Conservation (phyloP, 208 protist genomes). For the Crithidia fasciculata region DNA sequence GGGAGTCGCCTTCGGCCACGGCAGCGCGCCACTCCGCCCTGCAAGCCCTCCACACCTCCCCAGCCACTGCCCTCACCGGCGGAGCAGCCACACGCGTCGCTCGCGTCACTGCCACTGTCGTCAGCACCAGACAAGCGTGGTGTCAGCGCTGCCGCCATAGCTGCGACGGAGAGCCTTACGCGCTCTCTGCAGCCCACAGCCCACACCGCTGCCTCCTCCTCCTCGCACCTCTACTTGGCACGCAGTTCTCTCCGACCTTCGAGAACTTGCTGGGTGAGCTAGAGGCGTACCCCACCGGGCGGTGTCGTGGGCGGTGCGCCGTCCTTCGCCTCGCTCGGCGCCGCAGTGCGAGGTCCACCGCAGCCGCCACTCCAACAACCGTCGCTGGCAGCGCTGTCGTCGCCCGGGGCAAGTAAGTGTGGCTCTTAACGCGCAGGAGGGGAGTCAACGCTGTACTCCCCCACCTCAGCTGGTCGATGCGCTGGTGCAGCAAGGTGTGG, state of each 20-base stretch:
- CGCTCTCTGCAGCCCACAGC: neutral
- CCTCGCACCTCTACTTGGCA: slow-evolving; percentile 17
- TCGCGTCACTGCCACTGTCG: neutral
- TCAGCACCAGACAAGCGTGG: neutral
- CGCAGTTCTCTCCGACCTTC: slow-evolving; percentile 27
- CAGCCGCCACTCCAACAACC: neutral
- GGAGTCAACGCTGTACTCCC: slow-evolving; percentile 98
- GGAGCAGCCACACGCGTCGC: neutral
- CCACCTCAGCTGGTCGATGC: slow-evolving; percentile 96
- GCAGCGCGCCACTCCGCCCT: slow-evolving; percentile 15
- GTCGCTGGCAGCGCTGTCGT: neutral
- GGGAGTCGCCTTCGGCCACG: slow-evolving; percentile 22
- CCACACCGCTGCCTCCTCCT: neutral
- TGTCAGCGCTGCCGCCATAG: neutral
- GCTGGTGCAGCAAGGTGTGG: neutral
- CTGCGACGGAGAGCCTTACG: neutral
- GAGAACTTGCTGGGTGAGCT: slow-evolving; percentile 30
- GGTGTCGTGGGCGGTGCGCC: neutral
- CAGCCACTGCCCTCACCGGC: slow-evolving; percentile 6
- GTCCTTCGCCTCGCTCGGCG: neutral
- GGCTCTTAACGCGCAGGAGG: slow-evolving; percentile 73
- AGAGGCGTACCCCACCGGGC: slow-evolving; percentile 17
- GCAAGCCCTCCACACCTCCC: slow-evolving; percentile 12
- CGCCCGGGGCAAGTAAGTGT: neutral
- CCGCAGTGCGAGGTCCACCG: neutral